Evolutionary conservation across 2,329 filamentous ascomycete genomes (phyloP).

Genomic region (Fusarium clavum): DNA sequence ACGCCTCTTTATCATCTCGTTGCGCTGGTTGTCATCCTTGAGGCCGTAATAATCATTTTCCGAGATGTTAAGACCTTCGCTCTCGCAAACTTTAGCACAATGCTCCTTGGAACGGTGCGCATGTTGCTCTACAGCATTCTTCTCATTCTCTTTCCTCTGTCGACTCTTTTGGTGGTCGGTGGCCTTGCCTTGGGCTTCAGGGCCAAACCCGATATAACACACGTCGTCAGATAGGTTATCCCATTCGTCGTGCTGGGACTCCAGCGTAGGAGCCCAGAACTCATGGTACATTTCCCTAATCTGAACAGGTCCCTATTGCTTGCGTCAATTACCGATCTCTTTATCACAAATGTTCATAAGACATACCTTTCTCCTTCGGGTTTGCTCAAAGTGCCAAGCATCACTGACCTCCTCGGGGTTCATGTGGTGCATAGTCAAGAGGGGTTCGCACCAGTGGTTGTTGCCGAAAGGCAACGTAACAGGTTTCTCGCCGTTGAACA

Average conservation of each 20-base stretch:
- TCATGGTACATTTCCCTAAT: conserved; percentile 63
- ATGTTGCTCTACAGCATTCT: conserved; percentile 56
- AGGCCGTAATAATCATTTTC: conserved; percentile 50
- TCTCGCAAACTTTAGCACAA: conserved; percentile 63
- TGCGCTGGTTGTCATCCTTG: conserved; percentile 46
- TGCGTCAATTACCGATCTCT: conserved; percentile 20
- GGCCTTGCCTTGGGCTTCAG: conserved; percentile 50
- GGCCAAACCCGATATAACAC: conserved; percentile 57
- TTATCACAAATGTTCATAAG: background rate
- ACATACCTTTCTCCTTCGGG: conserved; percentile 57
- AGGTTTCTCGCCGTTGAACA: conserved; percentile 68
- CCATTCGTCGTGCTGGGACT: conserved; percentile 60
- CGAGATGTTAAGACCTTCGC: conserved; percentile 52
- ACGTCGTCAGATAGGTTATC: conserved; percentile 64
- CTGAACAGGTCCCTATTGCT: conserved; percentile 55
- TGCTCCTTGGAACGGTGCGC: conserved; percentile 59
- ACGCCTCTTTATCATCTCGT: conserved; percentile 44
- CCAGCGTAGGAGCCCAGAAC: conserved; percentile 60
- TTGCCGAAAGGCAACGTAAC: conserved; percentile 61
- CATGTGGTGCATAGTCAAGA: conserved; percentile 69
- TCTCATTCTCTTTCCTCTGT: conserved; percentile 54
- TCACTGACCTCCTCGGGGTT: conserved; percentile 62
- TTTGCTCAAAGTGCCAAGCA: conserved; percentile 66
- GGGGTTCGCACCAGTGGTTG: conserved; percentile 66
- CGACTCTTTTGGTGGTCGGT: conserved; percentile 49